Base-by-base conservation (phyloP, 371 early-diverging fungal genomes). In the Saksenaea vasiformis region DNA sequence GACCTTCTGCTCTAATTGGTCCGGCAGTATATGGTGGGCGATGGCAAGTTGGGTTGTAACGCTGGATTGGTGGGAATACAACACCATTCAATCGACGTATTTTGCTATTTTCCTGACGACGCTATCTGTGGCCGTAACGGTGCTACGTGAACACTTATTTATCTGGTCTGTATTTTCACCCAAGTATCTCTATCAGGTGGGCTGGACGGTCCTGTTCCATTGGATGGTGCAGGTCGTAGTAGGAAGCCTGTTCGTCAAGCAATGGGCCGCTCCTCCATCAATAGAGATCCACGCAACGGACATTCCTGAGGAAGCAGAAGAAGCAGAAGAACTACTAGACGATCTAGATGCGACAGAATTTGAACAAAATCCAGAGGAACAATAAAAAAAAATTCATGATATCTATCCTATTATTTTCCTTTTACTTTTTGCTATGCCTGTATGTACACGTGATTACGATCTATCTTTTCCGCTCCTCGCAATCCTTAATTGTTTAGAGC, bases 91-190 rank as follows among this genome's bases (percentile, higher is more conserved):
- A 15, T 79, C 82, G 14, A 59, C 77, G 26, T 72, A 86, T 60
- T 88, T 86, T 67, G 79, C 82, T 24, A 53, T 82, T 11, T 69
- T 77, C 27, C 69, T 90, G 17, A 65, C 83, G 31, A 65, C 69
- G 3, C 77, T 91, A 0, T 89, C 90, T 13, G 68, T 90, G 0
- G 83, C 88, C 0, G 90, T 89, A 4, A 87, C 87, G 1, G 44
- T 87, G 5, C 74, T 90, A 43, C 80, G 91, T 19, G 82, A 88
- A 36, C 93, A 93, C 63, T 71, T 93, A 51, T 93, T 93, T 70
- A 88, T 93, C 43, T 93, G 93, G 93, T 90, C 92, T 0, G 93
- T 93, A 11, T 93, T 93, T 67, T 91, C 93, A 44, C 93, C 93
- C 22, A 90, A 91, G 61, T 89, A 89, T 54, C 76, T 93, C 54